A percentile compares a stretch with the other conserved stretches of the same genome.
Conservation (phyloP, 106 monocot species). For the Acorus gramineus region DNA sequence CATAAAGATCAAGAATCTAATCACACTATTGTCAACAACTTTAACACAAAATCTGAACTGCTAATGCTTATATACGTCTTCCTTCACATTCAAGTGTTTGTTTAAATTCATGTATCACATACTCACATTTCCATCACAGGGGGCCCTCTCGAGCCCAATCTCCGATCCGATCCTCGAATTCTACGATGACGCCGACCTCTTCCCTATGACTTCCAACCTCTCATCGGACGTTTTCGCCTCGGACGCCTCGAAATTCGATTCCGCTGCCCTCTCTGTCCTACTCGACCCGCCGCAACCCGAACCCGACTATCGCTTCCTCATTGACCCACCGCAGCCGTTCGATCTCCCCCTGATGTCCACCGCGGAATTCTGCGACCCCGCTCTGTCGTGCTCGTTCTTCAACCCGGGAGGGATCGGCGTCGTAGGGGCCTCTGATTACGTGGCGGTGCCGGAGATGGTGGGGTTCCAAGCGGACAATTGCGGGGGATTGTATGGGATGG, state of each 20-base stretch:
- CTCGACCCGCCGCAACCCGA: slow-evolving; percentile 18
- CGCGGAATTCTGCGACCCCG: too few species aligned
- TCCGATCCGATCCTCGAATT: slow-evolving; percentile 44
- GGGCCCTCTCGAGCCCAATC: slow-evolving; percentile 36
- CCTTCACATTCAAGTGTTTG: too few species aligned
- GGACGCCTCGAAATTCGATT: slow-evolving; percentile 27
- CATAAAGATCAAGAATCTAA: too few species aligned
- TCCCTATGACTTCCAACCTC: too few species aligned
- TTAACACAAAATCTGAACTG: too few species aligned
- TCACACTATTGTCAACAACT: too few species aligned
- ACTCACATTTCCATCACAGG: too few species aligned
- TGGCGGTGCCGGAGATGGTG: slow-evolving; percentile 4
- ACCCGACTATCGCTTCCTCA: not conserved
- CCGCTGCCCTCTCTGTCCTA: slow-evolving; percentile 32
- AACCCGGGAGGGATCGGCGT: too few species aligned
- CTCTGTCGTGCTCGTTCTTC: slow-evolving; percentile 14
- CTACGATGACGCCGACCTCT: slow-evolving; percentile 31
- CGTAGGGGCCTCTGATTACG: slow-evolving; percentile 5
- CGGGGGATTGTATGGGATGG: slow-evolving; percentile 4
- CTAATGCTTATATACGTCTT: too few species aligned
- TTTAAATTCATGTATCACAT: too few species aligned
- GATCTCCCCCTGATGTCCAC: too few species aligned
- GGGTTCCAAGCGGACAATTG: slow-evolving; percentile 14
- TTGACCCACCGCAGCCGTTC: slow-evolving; percentile 7
- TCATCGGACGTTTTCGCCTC: slow-evolving; percentile 27